Conservation (phyloP, 345 rosid species). For the Arabis hirsuta region DNA sequence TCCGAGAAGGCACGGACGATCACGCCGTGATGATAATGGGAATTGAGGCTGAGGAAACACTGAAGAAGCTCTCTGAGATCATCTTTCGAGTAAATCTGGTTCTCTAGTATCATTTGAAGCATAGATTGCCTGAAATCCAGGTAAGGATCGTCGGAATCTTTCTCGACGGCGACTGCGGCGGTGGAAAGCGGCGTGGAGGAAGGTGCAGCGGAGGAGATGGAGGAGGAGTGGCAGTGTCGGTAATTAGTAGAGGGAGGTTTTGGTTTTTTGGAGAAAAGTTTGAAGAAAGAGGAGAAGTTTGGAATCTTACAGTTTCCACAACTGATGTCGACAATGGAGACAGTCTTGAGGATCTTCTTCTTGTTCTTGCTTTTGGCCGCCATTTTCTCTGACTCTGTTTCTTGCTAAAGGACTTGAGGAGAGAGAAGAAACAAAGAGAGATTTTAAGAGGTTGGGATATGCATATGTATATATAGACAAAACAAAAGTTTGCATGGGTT, state of each 20-base stretch:
- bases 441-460: neutral
- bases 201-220: constrained; percentile 33
- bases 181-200: constrained; percentile 47
- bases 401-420: neutral
- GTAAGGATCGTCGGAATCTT: constrained; percentile 93
- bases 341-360: constrained; percentile 51
- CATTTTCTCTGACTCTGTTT: constrained; percentile 42
- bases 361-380: constrained; percentile 52
- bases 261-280: constrained; percentile 47
- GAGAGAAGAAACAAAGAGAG: neutral
- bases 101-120: constrained; percentile 94
- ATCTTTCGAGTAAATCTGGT: constrained; percentile 79
- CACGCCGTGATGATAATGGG: constrained; percentile 69
- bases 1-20: constrained; percentile 85
- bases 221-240: constrained; percentile 38
- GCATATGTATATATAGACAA: neutral
- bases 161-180: constrained; percentile 82
- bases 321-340: constrained; percentile 62
- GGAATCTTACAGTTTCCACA: constrained; percentile 58
- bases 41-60: constrained; percentile 80
- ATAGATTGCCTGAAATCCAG: constrained; percentile 87
- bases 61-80: constrained; percentile 74
- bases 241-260: constrained; percentile 22
- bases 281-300: constrained; percentile 51
- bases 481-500: neutral